These are phyloP conservation scores for Extremus antarcticus DNA, from an alignment of 495 filamentous ascomycete species.

Conservation along the genomic window DNA sequence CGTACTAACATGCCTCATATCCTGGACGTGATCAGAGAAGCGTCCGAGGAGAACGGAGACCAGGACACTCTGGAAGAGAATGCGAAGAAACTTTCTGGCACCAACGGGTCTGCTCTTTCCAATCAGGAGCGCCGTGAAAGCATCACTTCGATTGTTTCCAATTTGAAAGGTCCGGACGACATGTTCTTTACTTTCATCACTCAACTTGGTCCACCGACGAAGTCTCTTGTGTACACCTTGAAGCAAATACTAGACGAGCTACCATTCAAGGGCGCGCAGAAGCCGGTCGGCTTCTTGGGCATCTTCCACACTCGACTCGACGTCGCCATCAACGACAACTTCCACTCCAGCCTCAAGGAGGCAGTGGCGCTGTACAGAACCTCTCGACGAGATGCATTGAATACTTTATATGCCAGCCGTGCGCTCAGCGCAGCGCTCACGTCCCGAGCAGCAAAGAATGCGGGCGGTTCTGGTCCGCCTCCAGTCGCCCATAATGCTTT, in stretches of 20 bases:
- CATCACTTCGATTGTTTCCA: background rate
- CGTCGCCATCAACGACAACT: slow-evolving; percentile 66
- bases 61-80: background rate
- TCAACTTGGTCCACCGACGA: slow-evolving; percentile 84
- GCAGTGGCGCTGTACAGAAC: slow-evolving; percentile 68
- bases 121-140: background rate
- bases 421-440: slow-evolving; percentile 6
- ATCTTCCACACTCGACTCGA: slow-evolving; percentile 9
- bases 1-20: slow-evolving; percentile 17
- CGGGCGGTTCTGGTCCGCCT: background rate
- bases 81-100: background rate
- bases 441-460: background rate
- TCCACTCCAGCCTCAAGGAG: slow-evolving; percentile 62
- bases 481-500: slow-evolving; percentile 46
- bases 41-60: slow-evolving; percentile 42
- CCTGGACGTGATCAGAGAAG: slow-evolving; percentile 57
- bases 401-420: slow-evolving; percentile 49
- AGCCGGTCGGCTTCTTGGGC: background rate
- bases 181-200: slow-evolving; percentile 83
- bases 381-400: slow-evolving; percentile 63
- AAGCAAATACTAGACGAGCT: slow-evolving; percentile 80
- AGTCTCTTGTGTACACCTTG: slow-evolving; percentile 81
- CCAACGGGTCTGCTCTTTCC: slow-evolving; percentile 4
- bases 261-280: slow-evolving; percentile 50
- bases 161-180: slow-evolving; percentile 46